Percentiles rank a stretch among this genome's conserved stretches.
phyloP scores from a whole-genome alignment of 768 basidiomycete genomes.

The Tephrocybe sp. region DNA sequence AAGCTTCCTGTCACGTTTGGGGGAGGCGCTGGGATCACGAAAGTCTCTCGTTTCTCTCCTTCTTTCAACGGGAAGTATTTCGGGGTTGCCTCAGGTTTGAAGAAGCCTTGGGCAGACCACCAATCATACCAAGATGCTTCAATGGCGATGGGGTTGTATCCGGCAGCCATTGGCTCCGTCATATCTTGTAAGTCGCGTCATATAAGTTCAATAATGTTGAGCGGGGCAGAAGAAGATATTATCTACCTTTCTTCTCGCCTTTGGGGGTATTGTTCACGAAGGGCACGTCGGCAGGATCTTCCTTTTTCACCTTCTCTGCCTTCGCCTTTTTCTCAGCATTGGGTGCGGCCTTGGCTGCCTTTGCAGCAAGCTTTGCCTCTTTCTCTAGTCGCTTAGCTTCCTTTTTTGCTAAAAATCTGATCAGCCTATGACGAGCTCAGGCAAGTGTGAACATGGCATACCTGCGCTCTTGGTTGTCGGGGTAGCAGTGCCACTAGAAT shows the following conservation, averaged over 20 bases:
- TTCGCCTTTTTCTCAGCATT: constrained; percentile 69
- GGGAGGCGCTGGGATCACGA: constrained; percentile 88
- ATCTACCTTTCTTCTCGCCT: constrained; percentile 91
- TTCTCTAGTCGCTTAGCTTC: constrained; percentile 81
- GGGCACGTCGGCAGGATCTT: constrained; percentile 61
- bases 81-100: constrained; percentile 53
- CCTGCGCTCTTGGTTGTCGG: constrained; percentile 44
- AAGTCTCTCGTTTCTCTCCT: constrained; percentile 60
- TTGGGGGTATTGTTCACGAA: constrained; percentile 88
- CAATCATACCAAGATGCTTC: constrained; percentile 98
- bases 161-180: constrained; percentile 81
- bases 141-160: constrained; percentile 93
- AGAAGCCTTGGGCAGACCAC: constrained; percentile 92
- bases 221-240: neutral
- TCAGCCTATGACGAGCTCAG: neutral
- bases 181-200: constrained; percentile 53
- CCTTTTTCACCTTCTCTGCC: constrained; percentile 70
- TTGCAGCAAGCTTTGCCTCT: constrained; percentile 74
- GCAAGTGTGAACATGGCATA: constrained; percentile 17
- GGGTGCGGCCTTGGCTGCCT: constrained; percentile 49
- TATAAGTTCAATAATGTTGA: neutral
- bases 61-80: constrained; percentile 55
- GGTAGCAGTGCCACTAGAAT: constrained; percentile 24
- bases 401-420: constrained; percentile 60
- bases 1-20: constrained; percentile 96